Evolutionary conservation across 2,329 filamentous ascomycete genomes (phyloP).

Genomic region (Alternaria sp.): DNA sequence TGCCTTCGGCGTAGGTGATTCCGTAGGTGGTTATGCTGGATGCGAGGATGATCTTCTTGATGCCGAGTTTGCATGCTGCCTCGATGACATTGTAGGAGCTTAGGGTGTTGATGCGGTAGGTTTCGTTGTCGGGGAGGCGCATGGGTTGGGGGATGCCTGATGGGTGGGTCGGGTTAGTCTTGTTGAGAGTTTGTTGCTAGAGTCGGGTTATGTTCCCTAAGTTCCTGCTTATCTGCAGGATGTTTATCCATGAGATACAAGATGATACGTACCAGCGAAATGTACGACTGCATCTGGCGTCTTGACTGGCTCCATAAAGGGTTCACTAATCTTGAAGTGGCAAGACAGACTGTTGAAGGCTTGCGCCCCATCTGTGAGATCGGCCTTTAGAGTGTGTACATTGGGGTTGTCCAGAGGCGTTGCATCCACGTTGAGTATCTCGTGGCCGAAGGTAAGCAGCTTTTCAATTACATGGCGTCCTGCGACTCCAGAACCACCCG

Average conservation of each 20-base stretch:
- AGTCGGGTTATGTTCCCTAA: background rate
- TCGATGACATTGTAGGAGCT: slow-evolving; percentile 65
- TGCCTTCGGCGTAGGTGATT: slow-evolving; percentile 63
- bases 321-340: slow-evolving; percentile 59
- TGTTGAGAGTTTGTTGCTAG: background rate
- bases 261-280: slow-evolving; percentile 55
- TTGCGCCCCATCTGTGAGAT: slow-evolving; percentile 61
- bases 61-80: slow-evolving; percentile 64
- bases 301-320: slow-evolving; percentile 43
- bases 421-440: slow-evolving; percentile 62
- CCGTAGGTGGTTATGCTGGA: slow-evolving; percentile 65
- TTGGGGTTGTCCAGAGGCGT: slow-evolving; percentile 51
- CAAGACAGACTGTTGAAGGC: slow-evolving; percentile 62
- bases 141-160: slow-evolving; percentile 59
- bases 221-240: background rate
- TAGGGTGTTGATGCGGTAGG: slow-evolving; percentile 53
- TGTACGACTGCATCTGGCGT: slow-evolving; percentile 66
- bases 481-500: slow-evolving; percentile 59
- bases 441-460: slow-evolving; percentile 58
- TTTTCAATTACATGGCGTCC: slow-evolving; percentile 57
- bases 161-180: background rate
- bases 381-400: slow-evolving; percentile 61
- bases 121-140: slow-evolving; percentile 66
- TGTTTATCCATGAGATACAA: background rate
- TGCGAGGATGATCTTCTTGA: slow-evolving; percentile 67